These are phyloP conservation scores for Boehmeria nivea DNA, from an alignment of 306 rosid genomes.

Conservation along the genomic window DNA sequence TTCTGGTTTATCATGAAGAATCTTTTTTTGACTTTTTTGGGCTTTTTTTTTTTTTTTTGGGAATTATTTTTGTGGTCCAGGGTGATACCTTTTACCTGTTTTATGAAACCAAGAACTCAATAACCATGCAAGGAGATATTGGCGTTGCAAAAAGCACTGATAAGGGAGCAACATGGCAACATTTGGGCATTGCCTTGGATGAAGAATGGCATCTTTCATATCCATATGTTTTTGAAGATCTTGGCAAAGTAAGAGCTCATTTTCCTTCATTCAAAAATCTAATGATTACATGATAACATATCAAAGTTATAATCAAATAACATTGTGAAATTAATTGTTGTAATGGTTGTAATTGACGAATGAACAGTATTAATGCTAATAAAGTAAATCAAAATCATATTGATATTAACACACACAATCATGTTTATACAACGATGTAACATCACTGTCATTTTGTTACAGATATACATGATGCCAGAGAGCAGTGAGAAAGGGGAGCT, in stretches of 20 bases:
- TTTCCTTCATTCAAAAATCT: neutral
- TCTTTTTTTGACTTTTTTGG: no score
- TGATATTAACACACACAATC: no score
- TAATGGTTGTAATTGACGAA: no score
- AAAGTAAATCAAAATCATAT: no score
- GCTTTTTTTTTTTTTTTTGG: constrained; percentile 11
- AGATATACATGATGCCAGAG: constrained; percentile 98
- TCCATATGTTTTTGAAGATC: constrained; percentile 74
- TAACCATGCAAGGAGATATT: constrained; percentile 88
- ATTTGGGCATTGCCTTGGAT: constrained; percentile 76
- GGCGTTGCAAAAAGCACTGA: constrained; percentile 92
- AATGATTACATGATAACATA: no score
- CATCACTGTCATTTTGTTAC: constrained; percentile 3
- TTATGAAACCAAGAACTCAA: constrained; percentile 82
- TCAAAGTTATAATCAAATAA: no score
- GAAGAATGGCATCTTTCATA: constrained; percentile 99
- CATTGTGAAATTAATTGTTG: no score
- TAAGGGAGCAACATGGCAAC: constrained; percentile 93
- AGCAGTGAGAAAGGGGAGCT: constrained; percentile 76
- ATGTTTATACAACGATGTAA: no score
- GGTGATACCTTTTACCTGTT: constrained; percentile 70
- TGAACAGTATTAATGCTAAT: no score
- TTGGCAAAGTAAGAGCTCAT: constrained; percentile 52
- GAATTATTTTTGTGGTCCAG: constrained; percentile 50
- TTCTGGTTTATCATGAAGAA: no score